Conservation (phyloP, 1,284 basidiomycete genomes). For the Trametes pubescens region DNA sequence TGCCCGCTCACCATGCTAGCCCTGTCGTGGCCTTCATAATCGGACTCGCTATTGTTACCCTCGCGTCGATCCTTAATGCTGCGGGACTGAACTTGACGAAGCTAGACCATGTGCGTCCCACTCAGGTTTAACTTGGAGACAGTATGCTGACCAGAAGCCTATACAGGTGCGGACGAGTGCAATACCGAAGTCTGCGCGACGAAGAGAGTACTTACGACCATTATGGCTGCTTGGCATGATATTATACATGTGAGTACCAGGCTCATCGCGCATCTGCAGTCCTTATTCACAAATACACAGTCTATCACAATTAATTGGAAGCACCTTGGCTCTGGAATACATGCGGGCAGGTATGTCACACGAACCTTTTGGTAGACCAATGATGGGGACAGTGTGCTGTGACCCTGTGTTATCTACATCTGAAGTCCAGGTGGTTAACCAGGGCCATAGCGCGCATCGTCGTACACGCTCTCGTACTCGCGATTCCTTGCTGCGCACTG, state of each 20-base stretch:
- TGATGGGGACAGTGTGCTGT: too few species aligned
- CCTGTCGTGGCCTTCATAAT: slow-evolving; percentile 82
- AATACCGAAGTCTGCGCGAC: slow-evolving; percentile 73
- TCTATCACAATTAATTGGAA: slow-evolving; percentile 85
- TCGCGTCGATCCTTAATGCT: slow-evolving; percentile 85
- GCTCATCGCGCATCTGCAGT: too few species aligned
- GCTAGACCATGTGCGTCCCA: slow-evolving; percentile 73
- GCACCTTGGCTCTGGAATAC: slow-evolving; percentile 85
- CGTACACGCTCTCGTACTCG: too few species aligned
- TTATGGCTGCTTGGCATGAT: slow-evolving; percentile 86
- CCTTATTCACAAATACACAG: slow-evolving; percentile 44
- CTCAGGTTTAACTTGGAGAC: neutral
- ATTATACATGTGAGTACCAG: slow-evolving; percentile 68
- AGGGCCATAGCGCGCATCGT: too few species aligned
- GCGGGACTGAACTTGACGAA: slow-evolving; percentile 87
- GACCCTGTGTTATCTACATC: too few species aligned
- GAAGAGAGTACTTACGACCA: slow-evolving; percentile 78
- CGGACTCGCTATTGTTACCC: slow-evolving; percentile 78
- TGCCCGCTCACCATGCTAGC: slow-evolving; percentile 54
- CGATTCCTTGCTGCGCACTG: too few species aligned
- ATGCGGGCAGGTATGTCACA: slow-evolving; percentile 74
- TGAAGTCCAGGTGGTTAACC: too few species aligned
- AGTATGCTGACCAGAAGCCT: slow-evolving; percentile 1
- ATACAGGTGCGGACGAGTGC: slow-evolving; percentile 71
- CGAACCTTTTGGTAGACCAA: neutral